Base-by-base conservation (phyloP, 108 stramenopile genomes). In the Schizochytrium sp. region DNA sequence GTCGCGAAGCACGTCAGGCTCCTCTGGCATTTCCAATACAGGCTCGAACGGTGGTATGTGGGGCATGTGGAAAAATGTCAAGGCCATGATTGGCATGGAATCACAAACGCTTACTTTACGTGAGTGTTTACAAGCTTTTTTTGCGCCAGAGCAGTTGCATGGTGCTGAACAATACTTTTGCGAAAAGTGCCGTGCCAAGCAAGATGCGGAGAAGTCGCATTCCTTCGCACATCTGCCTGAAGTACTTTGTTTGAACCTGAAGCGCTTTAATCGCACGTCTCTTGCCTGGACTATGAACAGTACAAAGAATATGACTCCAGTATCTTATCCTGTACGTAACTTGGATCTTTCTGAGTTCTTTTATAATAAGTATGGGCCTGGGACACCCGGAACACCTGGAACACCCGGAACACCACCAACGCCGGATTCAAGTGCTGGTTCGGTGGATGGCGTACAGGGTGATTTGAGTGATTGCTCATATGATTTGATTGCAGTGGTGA, bases 91-190 rank as follows among this genome's bases (percentile, higher is more conserved):
- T 10, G 76, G 76, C 53, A 55, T 38, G 0, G 76, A 83, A 38
- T 19, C 50, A 38, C 53, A 49, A 55, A 55, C 40, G 58, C 89
- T 72, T 47, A 91, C 72, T 61, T 40, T 99, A 53, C 57, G 94
- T 3, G 76, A 90, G 19, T 92, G 91, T 93, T 96, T 99, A 58
- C 90, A 96, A 5, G 97, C 97, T 87, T 97, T 96, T 92, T 94
- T 96, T 57, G 95, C 96, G 90, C 94, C 93, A 73, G 99, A 99
- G 91, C 97, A 99, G 89, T 94, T 99, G 40, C 97, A 96, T 50
- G 96, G 97, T 87, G 94, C 92, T 46, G 98, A 99, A 89, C 96
- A 94, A 95, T 98, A 98, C 97, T 99, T 97, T 91, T 99, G 99
- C 96, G 93, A 93, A 76, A 90, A 91, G 64, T 99, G 99, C 95